Base-by-base conservation (phyloP, 495 filamentous ascomycete genomes). In the Hypoxylon fuscum region DNA sequence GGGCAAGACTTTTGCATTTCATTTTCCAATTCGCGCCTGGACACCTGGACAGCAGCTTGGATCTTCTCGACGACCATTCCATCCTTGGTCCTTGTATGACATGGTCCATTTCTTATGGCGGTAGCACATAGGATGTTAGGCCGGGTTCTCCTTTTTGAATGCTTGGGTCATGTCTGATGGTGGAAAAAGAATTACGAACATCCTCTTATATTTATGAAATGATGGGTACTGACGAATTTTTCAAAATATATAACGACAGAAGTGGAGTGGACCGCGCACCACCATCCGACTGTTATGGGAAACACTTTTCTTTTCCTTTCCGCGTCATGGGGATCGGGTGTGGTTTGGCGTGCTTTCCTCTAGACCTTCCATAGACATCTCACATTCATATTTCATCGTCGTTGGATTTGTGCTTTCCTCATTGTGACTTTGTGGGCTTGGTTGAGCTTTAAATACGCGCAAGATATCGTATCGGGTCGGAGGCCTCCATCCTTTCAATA, bases 301-400 rank as follows among this genome's bases (percentile, higher is more conserved):
- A 45, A 32, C 43, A n/a, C 15, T 54, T 25, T 54, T 22, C 25
- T 43, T 58, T 42, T 35, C 29, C 55, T 37, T 56, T 27, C 51
- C 37, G n/a, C n/a, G n/a, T 59, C 40, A 8, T 41, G 40, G 46
- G 57, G 46, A 6, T 38, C 11, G 42, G 46, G 52, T 31, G 29
- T 42, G 57, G 52, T 37, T 53, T 56, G 41, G 57, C 29, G 40
- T 58, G 57, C 17, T 58, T 62, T 62, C 47, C 47, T 62, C 52
- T 66, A 66, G 52, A 62, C 35, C 46, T 37, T 51, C 46, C 54
- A 56, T 62, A 66, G 61, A 62, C 57, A 66, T 27, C 32, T 58
- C 22, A 62, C 14, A 42, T 20, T 60, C 45, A 38, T 32, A 43
- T 48, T 45, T 56, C n/a, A 35, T 11, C 43, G 41, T 27, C n/a